Evolutionary conservation across 352 stramenopile genomes (phyloP), one percentile per base, ranked within the genome.

Genomic region (Phytopythium chamaehyphon): DNA sequence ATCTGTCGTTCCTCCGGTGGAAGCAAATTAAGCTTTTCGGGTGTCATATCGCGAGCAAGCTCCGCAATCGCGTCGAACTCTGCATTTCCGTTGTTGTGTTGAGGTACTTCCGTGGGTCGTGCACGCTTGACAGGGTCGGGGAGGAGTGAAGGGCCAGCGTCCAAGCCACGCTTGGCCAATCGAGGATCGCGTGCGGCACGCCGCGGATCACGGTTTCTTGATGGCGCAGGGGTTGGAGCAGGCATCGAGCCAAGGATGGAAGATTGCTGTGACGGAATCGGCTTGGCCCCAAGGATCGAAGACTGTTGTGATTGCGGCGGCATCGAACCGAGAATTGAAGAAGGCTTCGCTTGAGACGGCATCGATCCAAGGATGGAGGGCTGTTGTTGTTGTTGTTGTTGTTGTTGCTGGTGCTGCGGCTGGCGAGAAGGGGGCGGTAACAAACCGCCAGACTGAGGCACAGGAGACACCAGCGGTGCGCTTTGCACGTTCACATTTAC

Each of bases 1-100:
- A 93, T 85, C 53, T 93, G 80, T 24, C 80, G 64, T 60, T 93
- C 83, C 51, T 87, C 84, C 8, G 80, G 79, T 6, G 77, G 76
- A 23, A 93, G 65, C 70, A 91, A 73, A 51, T 89, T 73, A 36
- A 93, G 61, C 61, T 93, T 90, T 51, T 91, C 69, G 21, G 79
- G 77, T 15, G 80, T 93, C 77, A 91, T 93, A 56, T 88, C 78
- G 4, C 75, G 71, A 40, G 83, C 80, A 15, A 91, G 73, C 47
- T 88, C 79, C 0, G 79, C 73, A 40, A 90, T 85, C 36, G 63
- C 73, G 28, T 84, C 72, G 40, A 79, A 76, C 42, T 86, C 66
- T 5, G 70, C 74, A 57, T 33, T 33, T 33, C 60, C 21, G 33
- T 19, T 36, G 3, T 49, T 48, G 11, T 50, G 35, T 37, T 14